A percentile compares a stretch with the other conserved stretches of the same genome.
These are phyloP conservation scores for Beauveria varroae DNA, from an alignment of 2,329 filamentous ascomycete species.

Conservation along the genomic window DNA sequence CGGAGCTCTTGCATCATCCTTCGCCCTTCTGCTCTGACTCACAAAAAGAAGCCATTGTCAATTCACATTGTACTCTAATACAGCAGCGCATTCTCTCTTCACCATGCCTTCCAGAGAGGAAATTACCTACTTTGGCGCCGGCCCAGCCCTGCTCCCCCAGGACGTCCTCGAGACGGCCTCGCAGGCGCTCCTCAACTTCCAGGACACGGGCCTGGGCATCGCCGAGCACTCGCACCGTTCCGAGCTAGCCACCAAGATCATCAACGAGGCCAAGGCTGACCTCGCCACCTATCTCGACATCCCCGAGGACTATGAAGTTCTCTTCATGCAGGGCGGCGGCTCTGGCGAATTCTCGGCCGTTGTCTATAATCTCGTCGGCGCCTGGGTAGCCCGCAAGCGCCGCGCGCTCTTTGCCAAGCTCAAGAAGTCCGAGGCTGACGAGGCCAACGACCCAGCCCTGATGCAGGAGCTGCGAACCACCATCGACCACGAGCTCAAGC, in stretches of 20 bases:
- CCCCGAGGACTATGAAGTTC: slow-evolving; percentile 76
- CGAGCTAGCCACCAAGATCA: slow-evolving; percentile 66
- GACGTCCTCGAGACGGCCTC: slow-evolving; percentile 71
- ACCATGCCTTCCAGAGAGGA: slow-evolving; percentile 65
- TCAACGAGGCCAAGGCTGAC: slow-evolving; percentile 69
- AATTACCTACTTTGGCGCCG: slow-evolving; percentile 82
- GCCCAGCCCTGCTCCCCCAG: slow-evolving; percentile 80
- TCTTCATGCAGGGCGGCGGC: slow-evolving; percentile 84
- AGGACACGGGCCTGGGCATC: slow-evolving; percentile 68
- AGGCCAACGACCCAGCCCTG: slow-evolving; percentile 41
- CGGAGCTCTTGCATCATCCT: not conserved
- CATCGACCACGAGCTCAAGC: slow-evolving; percentile 62
- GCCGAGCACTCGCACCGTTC: slow-evolving; percentile 90
- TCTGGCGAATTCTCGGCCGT: slow-evolving; percentile 78
- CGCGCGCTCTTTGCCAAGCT: slow-evolving; percentile 50
- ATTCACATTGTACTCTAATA: not conserved
- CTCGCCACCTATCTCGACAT: slow-evolving; percentile 71
- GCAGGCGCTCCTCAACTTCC: slow-evolving; percentile 71
- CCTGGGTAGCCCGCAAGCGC: slow-evolving; percentile 70
- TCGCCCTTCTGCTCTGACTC: not conserved
- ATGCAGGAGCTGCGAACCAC: slow-evolving; percentile 54
- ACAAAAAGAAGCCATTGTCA: not conserved
- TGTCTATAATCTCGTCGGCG: slow-evolving; percentile 74
- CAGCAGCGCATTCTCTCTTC: not conserved
- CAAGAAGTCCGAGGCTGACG: slow-evolving; percentile 39